phyloP scores from a whole-genome alignment of 352 stramenopile genomes.

The Globisporangium nagaii region DNA sequence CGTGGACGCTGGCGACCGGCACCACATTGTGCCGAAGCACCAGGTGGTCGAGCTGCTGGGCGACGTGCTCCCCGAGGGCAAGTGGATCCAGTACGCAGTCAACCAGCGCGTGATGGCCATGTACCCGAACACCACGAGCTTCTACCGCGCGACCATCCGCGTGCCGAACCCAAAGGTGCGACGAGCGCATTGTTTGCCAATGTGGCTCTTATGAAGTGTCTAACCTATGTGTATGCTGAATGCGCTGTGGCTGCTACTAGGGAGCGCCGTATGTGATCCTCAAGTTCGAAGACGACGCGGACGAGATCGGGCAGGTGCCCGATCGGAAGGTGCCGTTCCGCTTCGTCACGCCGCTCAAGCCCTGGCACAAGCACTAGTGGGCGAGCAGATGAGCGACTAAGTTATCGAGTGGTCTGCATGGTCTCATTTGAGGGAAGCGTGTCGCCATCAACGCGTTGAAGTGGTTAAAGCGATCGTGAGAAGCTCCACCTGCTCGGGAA shows the following conservation, averaged over 20 bases:
- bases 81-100: slow-evolving; percentile 84
- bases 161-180: slow-evolving; percentile 84
- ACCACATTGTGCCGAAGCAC: slow-evolving; percentile 68
- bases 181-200: no score
- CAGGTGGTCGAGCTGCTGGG: slow-evolving; percentile 89
- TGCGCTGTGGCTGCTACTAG: slow-evolving; percentile 17
- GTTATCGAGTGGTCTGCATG: no score
- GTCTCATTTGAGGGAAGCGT: no score
- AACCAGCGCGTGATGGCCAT: slow-evolving; percentile 95
- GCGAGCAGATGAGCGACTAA: no score
- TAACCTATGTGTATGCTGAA: not conserved
- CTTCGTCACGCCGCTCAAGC: slow-evolving; percentile 89
- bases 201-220: no score
- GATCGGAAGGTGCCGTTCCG: slow-evolving; percentile 91
- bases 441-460: no score
- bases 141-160: slow-evolving; percentile 92
- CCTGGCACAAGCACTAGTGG: slow-evolving; percentile 28
- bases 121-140: slow-evolving; percentile 97
- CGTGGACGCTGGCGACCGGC: slow-evolving; percentile 82
- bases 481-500: slow-evolving; percentile 32
- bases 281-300: slow-evolving; percentile 97
- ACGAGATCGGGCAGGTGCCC: slow-evolving; percentile 88
- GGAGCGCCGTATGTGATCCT: slow-evolving; percentile 92
- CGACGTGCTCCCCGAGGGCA: slow-evolving; percentile 40
- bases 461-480: no score